phyloP scores from a whole-genome alignment of 2,329 filamentous ascomycete species.

The Cercospora zeae-maydis region DNA sequence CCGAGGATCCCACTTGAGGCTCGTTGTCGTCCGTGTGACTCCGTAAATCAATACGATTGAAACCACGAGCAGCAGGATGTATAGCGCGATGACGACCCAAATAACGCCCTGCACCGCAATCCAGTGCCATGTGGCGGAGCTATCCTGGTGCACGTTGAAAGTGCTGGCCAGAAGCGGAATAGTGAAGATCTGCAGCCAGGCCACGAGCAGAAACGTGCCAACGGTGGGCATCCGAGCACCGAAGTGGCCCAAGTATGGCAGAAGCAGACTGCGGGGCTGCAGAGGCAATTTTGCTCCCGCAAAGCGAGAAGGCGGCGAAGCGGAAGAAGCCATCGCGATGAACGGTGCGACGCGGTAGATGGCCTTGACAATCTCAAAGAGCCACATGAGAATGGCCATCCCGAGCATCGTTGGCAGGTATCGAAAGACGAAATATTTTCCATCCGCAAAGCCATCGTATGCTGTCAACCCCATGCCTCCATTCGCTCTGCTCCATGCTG shows the following conservation, averaged over 20 bases:
- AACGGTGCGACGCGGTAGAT: conserved; percentile 77
- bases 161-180: conserved; percentile 76
- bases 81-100: conserved; percentile 73
- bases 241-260: conserved; percentile 67
- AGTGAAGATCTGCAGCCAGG: conserved; percentile 76
- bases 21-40: conserved; percentile 56
- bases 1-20: conserved; percentile 78
- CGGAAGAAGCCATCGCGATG: conserved; percentile 66
- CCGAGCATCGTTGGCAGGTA: conserved; percentile 78
- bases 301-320: conserved; percentile 56
- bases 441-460: conserved; percentile 67
- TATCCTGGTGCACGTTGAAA: conserved; percentile 63
- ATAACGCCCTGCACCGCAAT: conserved; percentile 71
- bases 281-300: conserved; percentile 64
- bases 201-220: conserved; percentile 60
- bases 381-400: conserved; percentile 68
- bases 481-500: conserved; percentile 61
- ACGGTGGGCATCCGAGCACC: conserved; percentile 64
- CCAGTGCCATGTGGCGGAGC: conserved; percentile 69
- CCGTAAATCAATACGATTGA: conserved; percentile 59
- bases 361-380: conserved; percentile 69
- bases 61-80: conserved; percentile 62
- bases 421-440: conserved; percentile 79
- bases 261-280: conserved; percentile 61
- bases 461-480: conserved; percentile 57